Percentiles rank a stretch among this genome's conserved stretches.
Conservation (phyloP, 179 eudicot species). For the Gypsophila paniculata region DNA sequence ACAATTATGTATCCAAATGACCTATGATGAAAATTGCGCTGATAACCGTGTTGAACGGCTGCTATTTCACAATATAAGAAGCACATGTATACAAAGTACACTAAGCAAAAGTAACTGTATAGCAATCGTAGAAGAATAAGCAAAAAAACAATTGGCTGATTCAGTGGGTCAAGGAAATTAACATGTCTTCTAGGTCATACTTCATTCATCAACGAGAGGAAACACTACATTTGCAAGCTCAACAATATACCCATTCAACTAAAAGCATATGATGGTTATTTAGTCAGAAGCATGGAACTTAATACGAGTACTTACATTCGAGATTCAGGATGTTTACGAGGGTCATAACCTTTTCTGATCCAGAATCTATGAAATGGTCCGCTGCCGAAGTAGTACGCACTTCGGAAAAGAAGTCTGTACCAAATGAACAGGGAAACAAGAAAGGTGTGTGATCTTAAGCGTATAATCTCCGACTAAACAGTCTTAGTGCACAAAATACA, state of each 20-base stretch:
- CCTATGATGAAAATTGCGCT: neutral
- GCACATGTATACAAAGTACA: neutral
- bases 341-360: slow-evolving; percentile 93
- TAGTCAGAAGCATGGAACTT: neutral
- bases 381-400: slow-evolving; percentile 81
- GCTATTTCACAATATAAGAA: neutral
- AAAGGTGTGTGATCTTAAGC: neutral
- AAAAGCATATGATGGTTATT: neutral
- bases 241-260: neutral
- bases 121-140: neutral
- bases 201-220: slow-evolving; percentile 10
- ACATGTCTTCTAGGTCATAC: slow-evolving; percentile 1
- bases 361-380: slow-evolving; percentile 91
- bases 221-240: slow-evolving; percentile 8
- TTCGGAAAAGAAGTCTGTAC: slow-evolving; percentile 73
- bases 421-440: slow-evolving; percentile 18
- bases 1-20: no score
- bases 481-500: neutral
- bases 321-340: slow-evolving; percentile 93
- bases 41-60: neutral
- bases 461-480: neutral
- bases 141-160: neutral
- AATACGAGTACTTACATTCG: slow-evolving; percentile 54
- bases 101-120: neutral
- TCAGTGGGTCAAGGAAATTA: neutral